Evolutionary conservation across 495 filamentous ascomycete genomes (phyloP), one percentile per base, ranked within the genome.

Genomic region (Xylaria cubensis): DNA sequence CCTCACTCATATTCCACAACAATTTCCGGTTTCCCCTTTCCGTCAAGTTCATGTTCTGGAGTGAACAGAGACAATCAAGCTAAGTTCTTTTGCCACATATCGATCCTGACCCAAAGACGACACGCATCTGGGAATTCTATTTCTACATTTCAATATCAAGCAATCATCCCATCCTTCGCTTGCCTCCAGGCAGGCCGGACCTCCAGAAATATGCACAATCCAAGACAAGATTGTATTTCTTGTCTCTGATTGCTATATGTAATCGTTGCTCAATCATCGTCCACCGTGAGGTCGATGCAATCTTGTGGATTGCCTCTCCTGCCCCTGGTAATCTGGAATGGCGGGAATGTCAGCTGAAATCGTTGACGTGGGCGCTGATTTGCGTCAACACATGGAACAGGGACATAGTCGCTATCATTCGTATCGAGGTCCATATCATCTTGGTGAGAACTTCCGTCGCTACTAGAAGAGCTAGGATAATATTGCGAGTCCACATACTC

Each of bases 401-500:
- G 26, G 2, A 8, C 6, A 19, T 50, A 59, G 4, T 62, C 70
- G 19, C 12, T 53, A 29, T 66, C 53, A n/a, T 53, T 34, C 0
- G 4, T 24, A 15, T 53, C 58, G 26, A 72, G 19, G 4, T 72
- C 70, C 63, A 72, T 64, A 12, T 65, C 50, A 12, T 58, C 62
- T 2, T 39, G 13, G 34, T 19, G 1, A 19, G 1, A n/a, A 44
- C 34, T 55, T 21, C 46, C 59, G 39, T 17, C 39, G 50, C n/a
- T 64, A 29, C 9, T 19, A 6, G 39, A 58, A 55, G 59, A 34
- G n/a, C 42, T 53, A 3, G 32, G 24, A 7, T 51, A 21, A 1
- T 24, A 32, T 29, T 71, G 73, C n/a, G 51, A 50, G 7, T 69
- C 75, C 12, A 77, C 29, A 46, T 69, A 77, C 44, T 77, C 68